These are phyloP conservation scores for Dactylorhiza incarnata DNA, from an alignment of 106 monocot species.

Conservation along the genomic window DNA sequence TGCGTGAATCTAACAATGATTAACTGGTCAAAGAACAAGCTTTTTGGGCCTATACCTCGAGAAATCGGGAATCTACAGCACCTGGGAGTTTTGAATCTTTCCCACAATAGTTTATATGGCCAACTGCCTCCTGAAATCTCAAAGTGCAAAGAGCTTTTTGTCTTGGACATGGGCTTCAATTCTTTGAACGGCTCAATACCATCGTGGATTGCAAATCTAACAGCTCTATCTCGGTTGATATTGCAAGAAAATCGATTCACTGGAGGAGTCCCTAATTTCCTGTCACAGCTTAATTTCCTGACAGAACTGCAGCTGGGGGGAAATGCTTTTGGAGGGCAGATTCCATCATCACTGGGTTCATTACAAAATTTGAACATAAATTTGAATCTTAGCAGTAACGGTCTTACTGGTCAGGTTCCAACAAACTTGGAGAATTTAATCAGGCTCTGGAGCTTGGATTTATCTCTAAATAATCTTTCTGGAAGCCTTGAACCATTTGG, in stretches of 20 bases:
- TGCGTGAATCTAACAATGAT: conserved; percentile 51
- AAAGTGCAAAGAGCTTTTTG: conserved; percentile 27
- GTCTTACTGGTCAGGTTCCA: conserved; percentile 47
- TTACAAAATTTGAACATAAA: conserved; percentile 28
- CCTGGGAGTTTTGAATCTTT: conserved; percentile 44
- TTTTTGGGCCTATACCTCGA: conserved; percentile 44
- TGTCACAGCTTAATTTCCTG: conserved; percentile 34
- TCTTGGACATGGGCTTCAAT: conserved; percentile 61
- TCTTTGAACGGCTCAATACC: conserved; percentile 62
- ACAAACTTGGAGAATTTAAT: conserved; percentile 28
- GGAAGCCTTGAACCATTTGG: conserved; percentile 37
- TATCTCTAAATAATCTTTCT: conserved; percentile 69
- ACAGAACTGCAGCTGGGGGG: conserved; percentile 56
- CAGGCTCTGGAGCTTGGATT: conserved; percentile 47
- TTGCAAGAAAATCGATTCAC: conserved; percentile 55
- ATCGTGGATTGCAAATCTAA: conserved; percentile 24
- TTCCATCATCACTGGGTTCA: conserved; percentile 57
- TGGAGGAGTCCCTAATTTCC: conserved; percentile 54
- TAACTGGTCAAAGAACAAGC: conserved; percentile 54
- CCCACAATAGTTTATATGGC: conserved; percentile 50
- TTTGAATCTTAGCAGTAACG: conserved; percentile 66
- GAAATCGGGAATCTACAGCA: conserved; percentile 45
- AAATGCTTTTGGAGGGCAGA: conserved; percentile 52
- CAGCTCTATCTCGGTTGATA: conserved; percentile 24
- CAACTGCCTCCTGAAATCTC: conserved; percentile 56